Evolutionary conservation across 2,329 filamentous ascomycete genomes (phyloP).

Genomic region (Venturia carpophila): DNA sequence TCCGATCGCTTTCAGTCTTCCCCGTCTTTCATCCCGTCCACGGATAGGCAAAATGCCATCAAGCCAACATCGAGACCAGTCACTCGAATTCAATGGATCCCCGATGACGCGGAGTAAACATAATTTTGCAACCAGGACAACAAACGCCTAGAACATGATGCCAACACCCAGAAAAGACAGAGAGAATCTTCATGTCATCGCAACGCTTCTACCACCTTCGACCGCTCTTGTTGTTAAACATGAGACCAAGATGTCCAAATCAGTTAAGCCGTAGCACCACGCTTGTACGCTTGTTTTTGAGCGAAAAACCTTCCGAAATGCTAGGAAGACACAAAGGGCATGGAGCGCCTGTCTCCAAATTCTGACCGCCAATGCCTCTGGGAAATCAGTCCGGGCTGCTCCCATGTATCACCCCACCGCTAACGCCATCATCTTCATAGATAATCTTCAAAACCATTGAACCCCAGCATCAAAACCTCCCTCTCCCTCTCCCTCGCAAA

Average conservation of each 20-base stretch:
- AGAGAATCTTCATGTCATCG: not conserved
- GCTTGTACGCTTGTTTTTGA: not conserved
- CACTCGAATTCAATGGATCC: too few species aligned
- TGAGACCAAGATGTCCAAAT: too few species aligned
- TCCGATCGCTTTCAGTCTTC: too few species aligned
- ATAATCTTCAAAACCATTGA: not conserved
- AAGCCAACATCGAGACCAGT: too few species aligned
- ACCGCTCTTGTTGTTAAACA: too few species aligned
- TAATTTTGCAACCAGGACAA: too few species aligned
- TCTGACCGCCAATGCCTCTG: not conserved
- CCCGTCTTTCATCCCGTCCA: too few species aligned
- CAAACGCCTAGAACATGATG: not conserved
- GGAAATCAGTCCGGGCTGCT: not conserved
- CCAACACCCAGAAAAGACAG: not conserved
- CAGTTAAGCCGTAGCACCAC: not conserved
- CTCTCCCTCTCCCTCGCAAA: constrained; percentile 16
- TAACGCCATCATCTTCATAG: not conserved
- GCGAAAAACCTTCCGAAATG: constrained; percentile 2
- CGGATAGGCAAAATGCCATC: too few species aligned
- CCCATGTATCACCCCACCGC: not conserved
- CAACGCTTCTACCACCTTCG: not conserved
- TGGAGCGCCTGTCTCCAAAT: not conserved
- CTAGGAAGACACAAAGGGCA: not conserved
- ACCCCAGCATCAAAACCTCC: constrained; percentile 13
- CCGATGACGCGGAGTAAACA: too few species aligned